Percentiles rank a stretch among this genome's conserved stretches.
Evolutionary conservation across 352 stramenopile genomes (phyloP).

Genomic region (Phytophthora syringae): DNA sequence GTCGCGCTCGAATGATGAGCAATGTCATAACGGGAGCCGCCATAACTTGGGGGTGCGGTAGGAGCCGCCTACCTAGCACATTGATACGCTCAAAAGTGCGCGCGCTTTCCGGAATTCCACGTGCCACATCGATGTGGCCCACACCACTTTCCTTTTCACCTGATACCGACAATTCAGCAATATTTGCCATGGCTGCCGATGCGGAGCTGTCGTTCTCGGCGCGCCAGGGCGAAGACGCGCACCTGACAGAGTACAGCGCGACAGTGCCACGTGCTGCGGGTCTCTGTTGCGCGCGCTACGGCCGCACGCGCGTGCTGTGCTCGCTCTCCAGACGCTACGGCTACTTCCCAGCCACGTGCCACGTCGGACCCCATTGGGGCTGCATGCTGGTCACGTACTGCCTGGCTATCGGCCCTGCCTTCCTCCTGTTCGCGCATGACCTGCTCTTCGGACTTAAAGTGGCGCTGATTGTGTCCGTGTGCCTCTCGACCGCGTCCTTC

Average conservation of each 20-base stretch:
- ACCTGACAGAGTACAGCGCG: conserved; percentile 22
- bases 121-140: neutral
- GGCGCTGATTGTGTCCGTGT: conserved; percentile 56
- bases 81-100: too few relatives aligned
- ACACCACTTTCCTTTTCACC: neutral
- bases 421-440: conserved; percentile 61
- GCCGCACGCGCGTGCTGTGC: conserved; percentile 68
- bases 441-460: conserved; percentile 52
- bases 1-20: conserved; percentile 6
- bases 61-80: too few relatives aligned
- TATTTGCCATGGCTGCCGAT: conserved; percentile 17
- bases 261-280: conserved; percentile 1
- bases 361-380: conserved; percentile 73
- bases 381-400: conserved; percentile 84
- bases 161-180: conserved; percentile 8
- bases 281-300: conserved; percentile 59
- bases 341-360: conserved; percentile 67
- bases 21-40: too few relatives aligned
- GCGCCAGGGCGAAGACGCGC: conserved; percentile 19
- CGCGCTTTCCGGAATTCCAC: neutral
- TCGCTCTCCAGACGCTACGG: conserved; percentile 50
- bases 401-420: conserved; percentile 56
- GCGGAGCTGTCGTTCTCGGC: conserved; percentile 8
- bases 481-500: conserved; percentile 70
- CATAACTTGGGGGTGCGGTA: too few relatives aligned